Conservation (phyloP, 257 asterid species). For the Penstemon eatonii region DNA sequence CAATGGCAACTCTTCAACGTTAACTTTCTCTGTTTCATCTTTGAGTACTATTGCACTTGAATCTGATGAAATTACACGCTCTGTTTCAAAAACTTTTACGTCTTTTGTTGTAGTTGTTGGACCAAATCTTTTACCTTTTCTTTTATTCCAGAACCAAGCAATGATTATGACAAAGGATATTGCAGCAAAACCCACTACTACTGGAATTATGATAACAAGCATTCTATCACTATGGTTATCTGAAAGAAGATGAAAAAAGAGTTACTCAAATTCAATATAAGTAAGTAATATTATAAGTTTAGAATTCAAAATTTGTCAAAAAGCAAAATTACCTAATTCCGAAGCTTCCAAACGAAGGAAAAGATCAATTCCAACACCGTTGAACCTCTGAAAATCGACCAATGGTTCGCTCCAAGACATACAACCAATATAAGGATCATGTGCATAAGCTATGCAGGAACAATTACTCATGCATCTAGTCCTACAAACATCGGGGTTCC, state of each 20-base stretch:
- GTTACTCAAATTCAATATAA: too few relatives aligned
- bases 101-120: too few relatives aligned
- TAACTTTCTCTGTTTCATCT: conserved; percentile 5
- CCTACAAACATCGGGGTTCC: conserved; percentile 32
- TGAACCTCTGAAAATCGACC: conserved; percentile 47
- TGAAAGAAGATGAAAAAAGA: conserved; percentile 11
- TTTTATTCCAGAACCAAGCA: conserved; percentile 42
- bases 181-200: conserved; percentile 33
- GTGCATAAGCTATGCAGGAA: conserved; percentile 58
- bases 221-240: conserved; percentile 35
- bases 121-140: conserved; percentile 35
- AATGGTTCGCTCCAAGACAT: conserved; percentile 48
- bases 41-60: too few relatives aligned
- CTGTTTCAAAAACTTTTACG: too few relatives aligned
- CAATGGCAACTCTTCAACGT: conserved; percentile 46
- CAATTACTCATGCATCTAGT: conserved; percentile 42
- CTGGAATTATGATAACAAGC: conserved; percentile 40
- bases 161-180: conserved; percentile 29
- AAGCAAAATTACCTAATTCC: conserved; percentile 42
- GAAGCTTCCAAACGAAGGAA: conserved; percentile 47
- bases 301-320: not conserved
- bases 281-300: too few relatives aligned
- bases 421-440: conserved; percentile 43
- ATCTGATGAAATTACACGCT: too few relatives aligned
- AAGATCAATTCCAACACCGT: conserved; percentile 43